A percentile compares a stretch with the other conserved stretches of the same genome.
Evolutionary conservation across 306 rosid genomes (phyloP).

Genomic region (Cicer judaicum): DNA sequence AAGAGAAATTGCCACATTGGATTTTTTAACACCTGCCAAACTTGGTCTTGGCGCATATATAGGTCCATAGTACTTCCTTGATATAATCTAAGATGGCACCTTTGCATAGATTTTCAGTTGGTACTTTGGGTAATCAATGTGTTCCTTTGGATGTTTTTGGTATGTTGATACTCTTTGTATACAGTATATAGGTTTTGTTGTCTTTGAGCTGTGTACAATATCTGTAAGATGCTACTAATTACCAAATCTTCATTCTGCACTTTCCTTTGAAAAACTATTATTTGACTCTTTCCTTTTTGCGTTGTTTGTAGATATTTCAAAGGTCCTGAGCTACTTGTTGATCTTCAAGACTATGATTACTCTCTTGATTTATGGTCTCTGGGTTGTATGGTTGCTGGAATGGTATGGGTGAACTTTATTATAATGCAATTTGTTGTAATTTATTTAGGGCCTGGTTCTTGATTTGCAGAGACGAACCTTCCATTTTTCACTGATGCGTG

Average conservation of each 20-base stretch:
- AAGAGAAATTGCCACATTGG: constrained; percentile 14
- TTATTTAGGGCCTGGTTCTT: constrained; percentile 30
- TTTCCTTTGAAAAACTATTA: constrained; percentile 17
- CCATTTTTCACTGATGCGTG: constrained; percentile 6
- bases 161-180: constrained; percentile 12
- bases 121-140: not conserved
- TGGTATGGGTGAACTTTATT: constrained; percentile 56
- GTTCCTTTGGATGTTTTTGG: constrained; percentile 1
- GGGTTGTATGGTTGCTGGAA: constrained; percentile 95
- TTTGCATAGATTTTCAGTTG: not conserved
- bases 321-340: constrained; percentile 96
- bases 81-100: not conserved
- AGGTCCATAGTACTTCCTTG: not conserved
- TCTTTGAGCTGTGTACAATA: constrained; percentile 15
- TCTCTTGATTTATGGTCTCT: constrained; percentile 91
- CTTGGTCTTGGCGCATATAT: not conserved
- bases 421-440: not conserved
- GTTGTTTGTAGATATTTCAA: constrained; percentile 75
- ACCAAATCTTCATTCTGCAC: not conserved
- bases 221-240: not conserved
- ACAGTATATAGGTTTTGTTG: not conserved
- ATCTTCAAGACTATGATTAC: constrained; percentile 94
- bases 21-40: not conserved
- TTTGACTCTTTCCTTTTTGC: constrained; percentile 6
- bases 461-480: not conserved